Conservation (phyloP, 345 rosid genomes). For the Ailanthus altissimus region DNA sequence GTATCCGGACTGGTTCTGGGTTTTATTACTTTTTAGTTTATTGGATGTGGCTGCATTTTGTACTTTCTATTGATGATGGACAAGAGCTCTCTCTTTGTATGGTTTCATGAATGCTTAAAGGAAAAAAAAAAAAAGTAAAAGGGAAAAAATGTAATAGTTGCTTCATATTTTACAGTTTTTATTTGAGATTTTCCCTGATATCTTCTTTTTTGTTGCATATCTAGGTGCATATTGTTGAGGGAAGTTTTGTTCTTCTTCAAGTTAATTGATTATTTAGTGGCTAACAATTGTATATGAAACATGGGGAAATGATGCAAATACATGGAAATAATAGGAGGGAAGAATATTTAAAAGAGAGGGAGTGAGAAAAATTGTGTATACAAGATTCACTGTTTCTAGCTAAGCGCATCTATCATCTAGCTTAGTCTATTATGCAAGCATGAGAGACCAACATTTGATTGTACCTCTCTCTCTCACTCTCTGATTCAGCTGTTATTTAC, state of each 20-base stretch:
- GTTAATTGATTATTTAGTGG: neutral
- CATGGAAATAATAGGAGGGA: neutral
- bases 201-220: neutral
- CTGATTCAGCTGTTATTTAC: neutral
- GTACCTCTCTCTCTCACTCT: neutral
- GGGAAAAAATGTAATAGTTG: neutral
- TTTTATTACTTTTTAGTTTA: neutral
- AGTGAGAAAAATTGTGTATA: neutral
- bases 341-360: neutral
- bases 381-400: neutral
- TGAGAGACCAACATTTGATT: constrained; percentile 1
- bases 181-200: neutral
- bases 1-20: neutral
- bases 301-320: neutral
- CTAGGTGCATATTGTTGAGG: neutral
- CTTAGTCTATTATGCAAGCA: neutral
- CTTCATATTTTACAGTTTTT: neutral
- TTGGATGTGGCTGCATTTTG: neutral
- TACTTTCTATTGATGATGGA: neutral
- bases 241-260: neutral
- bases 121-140: neutral
- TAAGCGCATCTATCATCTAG: neutral
- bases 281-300: neutral
- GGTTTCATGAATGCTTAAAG: neutral
- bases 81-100: neutral